These are phyloP conservation scores for Penium margaritaceum DNA, from an alignment of 139 green algal species.

Conservation along the genomic window DNA sequence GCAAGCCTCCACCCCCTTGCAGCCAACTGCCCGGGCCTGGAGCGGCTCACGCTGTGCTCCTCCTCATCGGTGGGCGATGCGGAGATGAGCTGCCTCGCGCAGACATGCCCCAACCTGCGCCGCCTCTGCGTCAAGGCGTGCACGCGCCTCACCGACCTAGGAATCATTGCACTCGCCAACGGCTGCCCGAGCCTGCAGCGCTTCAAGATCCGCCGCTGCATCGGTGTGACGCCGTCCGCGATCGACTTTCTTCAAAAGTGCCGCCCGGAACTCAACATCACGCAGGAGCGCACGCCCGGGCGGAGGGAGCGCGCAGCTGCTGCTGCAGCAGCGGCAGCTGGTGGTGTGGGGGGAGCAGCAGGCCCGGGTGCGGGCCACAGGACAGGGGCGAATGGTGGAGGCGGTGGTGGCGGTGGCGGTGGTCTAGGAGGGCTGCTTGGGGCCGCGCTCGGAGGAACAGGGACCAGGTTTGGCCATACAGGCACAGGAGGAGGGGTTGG, in stretches of 20 bases:
- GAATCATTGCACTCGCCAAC: constrained; percentile 21
- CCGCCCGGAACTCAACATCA: constrained; percentile 3
- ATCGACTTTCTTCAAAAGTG: constrained; percentile 17
- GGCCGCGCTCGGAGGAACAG: neutral
- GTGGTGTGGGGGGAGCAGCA: neutral
- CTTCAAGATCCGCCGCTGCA: constrained; percentile 25
- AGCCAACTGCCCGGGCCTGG: constrained; percentile 3
- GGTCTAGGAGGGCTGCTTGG: neutral
- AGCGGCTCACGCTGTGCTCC: constrained; percentile 27
- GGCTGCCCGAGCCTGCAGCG: constrained; percentile 19
- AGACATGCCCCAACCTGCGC: constrained; percentile 9
- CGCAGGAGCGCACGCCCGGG: constrained; percentile 11
- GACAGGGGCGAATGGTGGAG: too few species aligned
- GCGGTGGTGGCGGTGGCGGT: too few species aligned
- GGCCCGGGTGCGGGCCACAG: neutral
- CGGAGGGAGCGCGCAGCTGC: neutral
- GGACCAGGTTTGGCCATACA: neutral
- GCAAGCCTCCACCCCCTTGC: constrained; percentile 14
- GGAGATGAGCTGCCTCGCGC: constrained; percentile 19
- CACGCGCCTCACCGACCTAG: constrained; percentile 15
- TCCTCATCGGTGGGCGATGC: constrained; percentile 4
- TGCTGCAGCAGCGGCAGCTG: neutral
- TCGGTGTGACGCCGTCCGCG: neutral
- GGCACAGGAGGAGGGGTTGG: neutral
- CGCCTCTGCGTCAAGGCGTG: constrained; percentile 31